Evolutionary conservation across 805 yeast genomes (phyloP), one percentile per base, ranked within the genome.

Genomic region (Schizosaccharomyces pombe): DNA sequence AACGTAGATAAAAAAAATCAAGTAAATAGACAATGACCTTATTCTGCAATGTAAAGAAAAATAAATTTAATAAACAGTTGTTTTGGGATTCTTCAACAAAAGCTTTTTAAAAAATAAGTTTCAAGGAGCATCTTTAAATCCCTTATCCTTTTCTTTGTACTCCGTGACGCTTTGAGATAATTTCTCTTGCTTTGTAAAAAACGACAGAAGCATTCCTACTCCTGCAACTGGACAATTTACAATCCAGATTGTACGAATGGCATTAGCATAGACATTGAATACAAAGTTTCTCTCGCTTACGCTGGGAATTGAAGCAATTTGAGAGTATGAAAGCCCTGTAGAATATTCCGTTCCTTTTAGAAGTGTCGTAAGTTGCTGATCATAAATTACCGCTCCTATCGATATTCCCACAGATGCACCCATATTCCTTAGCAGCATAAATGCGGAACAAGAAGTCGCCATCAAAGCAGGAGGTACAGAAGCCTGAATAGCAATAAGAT

Each of bases 401-500:
- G 49, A n/a, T 16, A 43, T 43, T 8, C 49, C 49, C 3, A 43
- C 26, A 22, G 49, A 43, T 11, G 49, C 19, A 43, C 49, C 49
- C 49, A 43, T 43, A 26, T 43, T 43, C 14, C 49, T 28, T 16
- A 43, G 30, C 28, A 43, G 26, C 49, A 43, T 43, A 29, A 43
- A 43, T 2, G 49, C 49, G 14, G 49, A 43, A 16, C 30, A 43
- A 26, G 49, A 19, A 22, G 49, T 43, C 26, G 49, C 49, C 30
- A 43, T 26, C 16, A 24, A 16, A 22, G 28, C 30, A 1, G 49
- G 49, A 26, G 49, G 49, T 5, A 43, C 49, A 14, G 49, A 43
- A 5, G 79, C 77, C 60, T 71, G 80, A 37, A 70, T 70, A 1
- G 79, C 80, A 9, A 76, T 73, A 65, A 75, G 68, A 0, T 75